Evolutionary conservation across 768 basidiomycete genomes (phyloP).

Genomic region (Phlebiopsis flavidoalba): DNA sequence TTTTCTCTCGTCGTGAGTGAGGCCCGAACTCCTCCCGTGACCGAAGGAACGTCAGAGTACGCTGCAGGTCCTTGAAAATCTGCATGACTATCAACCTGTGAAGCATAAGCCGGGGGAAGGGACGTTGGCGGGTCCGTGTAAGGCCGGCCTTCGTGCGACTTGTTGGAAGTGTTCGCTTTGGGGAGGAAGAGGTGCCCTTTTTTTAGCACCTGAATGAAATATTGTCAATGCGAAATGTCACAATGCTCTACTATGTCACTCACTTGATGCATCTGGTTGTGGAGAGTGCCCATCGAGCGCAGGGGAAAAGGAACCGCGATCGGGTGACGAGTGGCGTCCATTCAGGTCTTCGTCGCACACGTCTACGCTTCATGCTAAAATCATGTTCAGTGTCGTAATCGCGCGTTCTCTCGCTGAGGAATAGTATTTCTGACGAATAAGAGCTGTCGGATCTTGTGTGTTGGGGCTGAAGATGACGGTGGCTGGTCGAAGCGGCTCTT

Average conservation of each 20-base stretch:
- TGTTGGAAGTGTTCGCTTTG: not conserved
- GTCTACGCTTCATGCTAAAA: conserved; percentile 17
- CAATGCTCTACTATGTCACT: not conserved
- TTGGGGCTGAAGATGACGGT: not conserved
- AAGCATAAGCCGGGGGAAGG: not conserved
- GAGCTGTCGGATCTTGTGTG: not conserved
- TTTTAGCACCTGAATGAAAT: not conserved
- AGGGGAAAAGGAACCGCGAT: not conserved
- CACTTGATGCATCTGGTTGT: not conserved
- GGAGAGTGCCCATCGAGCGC: not conserved
- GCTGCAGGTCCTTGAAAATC: not conserved
- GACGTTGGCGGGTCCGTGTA: not conserved
- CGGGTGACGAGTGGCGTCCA: not conserved
- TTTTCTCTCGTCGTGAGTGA: not conserved
- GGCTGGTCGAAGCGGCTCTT: conserved; percentile 6
- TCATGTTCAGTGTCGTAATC: conserved; percentile 15
- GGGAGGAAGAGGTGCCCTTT: not conserved
- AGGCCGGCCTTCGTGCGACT: not conserved
- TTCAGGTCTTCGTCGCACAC: conserved; percentile 13
- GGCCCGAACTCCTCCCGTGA: not conserved
- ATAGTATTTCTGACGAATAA: conserved; percentile 3
- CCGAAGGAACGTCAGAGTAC: not conserved
- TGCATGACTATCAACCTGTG: not conserved
- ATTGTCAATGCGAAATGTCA: not conserved
- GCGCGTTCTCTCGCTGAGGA: conserved; percentile 18